Conservation (phyloP, 441 rosid genomes). For the Mallotus japonicus region DNA sequence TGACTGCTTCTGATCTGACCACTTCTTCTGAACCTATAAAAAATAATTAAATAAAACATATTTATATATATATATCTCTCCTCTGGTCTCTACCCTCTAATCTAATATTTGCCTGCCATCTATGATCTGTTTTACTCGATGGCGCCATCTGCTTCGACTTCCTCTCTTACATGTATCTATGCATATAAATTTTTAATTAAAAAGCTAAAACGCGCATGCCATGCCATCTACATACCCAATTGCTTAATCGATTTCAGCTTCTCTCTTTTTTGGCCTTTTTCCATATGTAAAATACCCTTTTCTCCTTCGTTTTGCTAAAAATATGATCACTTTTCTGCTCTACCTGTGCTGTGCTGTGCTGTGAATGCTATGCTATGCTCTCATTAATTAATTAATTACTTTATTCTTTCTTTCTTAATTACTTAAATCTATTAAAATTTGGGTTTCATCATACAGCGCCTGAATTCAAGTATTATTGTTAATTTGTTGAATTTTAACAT, state of each 20-base stretch:
- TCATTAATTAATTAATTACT: no score
- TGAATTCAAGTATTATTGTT: no score
- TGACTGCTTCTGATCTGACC: constrained; percentile 22
- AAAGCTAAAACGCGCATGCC: constrained; percentile 15
- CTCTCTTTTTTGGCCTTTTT: background rate
- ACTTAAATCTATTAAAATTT: no score
- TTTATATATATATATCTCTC: background rate
- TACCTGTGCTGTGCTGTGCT: no score
- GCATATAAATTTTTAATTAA: background rate
- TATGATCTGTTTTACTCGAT: background rate
- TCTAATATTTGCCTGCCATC: constrained; percentile 11
- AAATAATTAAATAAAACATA: background rate
- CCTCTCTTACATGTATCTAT: background rate
- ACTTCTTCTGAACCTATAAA: constrained; percentile 17
- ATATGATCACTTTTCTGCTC: no score
- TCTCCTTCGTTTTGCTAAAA: constrained; percentile 1
- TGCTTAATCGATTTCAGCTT: background rate
- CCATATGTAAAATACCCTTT: no score
- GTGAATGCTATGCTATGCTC: no score
- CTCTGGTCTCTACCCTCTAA: background rate
- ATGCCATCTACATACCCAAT: background rate
- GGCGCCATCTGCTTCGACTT: background rate
- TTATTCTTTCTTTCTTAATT: no score
- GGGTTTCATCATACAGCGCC: no score
- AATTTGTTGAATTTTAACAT: no score